Evolutionary conservation across 257 asterid species (phyloP).

Genomic region (Capsicum rhomboideum): DNA sequence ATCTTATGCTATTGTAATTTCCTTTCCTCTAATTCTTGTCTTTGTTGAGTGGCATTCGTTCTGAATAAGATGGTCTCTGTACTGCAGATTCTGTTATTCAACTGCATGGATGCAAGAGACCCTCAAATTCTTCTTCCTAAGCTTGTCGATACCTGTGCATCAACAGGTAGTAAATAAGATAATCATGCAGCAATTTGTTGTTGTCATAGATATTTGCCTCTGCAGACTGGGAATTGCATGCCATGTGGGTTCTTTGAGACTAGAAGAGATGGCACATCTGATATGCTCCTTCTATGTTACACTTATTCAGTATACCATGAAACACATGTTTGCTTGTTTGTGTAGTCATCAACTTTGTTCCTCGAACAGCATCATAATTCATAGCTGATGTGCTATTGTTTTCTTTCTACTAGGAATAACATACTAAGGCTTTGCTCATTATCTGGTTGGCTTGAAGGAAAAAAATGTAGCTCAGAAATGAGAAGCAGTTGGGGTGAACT

Average conservation of each 20-base stretch:
- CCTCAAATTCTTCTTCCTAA: constrained; percentile 73
- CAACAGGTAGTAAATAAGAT: constrained; percentile 43
- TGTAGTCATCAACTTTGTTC: not conserved
- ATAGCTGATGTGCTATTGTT: too few species aligned
- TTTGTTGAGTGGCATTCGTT: not conserved
- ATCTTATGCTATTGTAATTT: not conserved
- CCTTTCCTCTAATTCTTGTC: not conserved
- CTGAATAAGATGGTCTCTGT: not conserved
- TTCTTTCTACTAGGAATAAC: too few species aligned
- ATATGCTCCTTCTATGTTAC: not conserved
- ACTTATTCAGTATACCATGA: not conserved
- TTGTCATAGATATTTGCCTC: not conserved
- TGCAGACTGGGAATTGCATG: not conserved
- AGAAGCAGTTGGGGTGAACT: too few species aligned
- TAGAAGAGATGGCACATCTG: not conserved
- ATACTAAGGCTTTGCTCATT: too few species aligned
- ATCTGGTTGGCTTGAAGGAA: too few species aligned
- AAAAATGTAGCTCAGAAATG: too few species aligned
- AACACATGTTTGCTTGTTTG: not conserved
- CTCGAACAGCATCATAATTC: too few species aligned
- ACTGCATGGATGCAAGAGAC: constrained; percentile 92
- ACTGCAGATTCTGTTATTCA: constrained; percentile 76
- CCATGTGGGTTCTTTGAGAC: not conserved
- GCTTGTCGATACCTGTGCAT: constrained; percentile 64
- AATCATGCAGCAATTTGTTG: not conserved